Evolutionary conservation across 805 yeast species (phyloP), one percentile per base, ranked within the genome.

Genomic region (Lipomyces sp.): DNA sequence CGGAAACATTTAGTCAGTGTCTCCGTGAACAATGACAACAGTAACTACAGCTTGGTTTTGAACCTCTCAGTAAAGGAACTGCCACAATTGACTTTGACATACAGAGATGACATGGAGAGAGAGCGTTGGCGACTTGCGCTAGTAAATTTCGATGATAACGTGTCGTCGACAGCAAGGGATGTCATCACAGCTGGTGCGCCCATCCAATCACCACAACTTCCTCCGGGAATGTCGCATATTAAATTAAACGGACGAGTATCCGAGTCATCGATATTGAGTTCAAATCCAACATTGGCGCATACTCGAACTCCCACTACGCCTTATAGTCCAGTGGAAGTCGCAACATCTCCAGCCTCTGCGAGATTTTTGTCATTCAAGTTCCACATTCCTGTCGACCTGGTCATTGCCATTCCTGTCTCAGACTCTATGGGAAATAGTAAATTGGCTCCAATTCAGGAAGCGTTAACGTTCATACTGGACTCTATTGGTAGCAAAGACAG

Each of bases 341-440:
- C 56, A 2, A 13, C 33, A 3, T 18, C 30, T 24, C 53, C 53
- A 5, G 30, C 2, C 15, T n/a, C 54, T 24, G 15, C 54, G 3
- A 30, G 32, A n/a, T 1, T 29, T 8, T 18, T 13, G 13, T 11
- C 29, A 18, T 29, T 34, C 42, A 33, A 10, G 6, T 62, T 42
- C 8, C 69, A 65, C 55, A 65, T 62, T 13, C 63, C 69, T 4
- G 55, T 64, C 30, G 64, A 59, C 60, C 4, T 64, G 13, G 64
- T 66, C 30, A 42, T 66, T 11, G 64, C 62, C 15, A 32, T 66
- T 3, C 69, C 69, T 18, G 35, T 50, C 24, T 7, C 59, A 0
- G 39, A 34, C 48, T 42, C 69, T 13, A 55, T 59, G 60, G 24
- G 34, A n/a, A 50, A 30, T 11, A 57, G 53, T 13, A 60, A 35